These are phyloP conservation scores for Wallacemonas sp. DNA, from an alignment of 208 protist genomes.

Conservation along the genomic window DNA sequence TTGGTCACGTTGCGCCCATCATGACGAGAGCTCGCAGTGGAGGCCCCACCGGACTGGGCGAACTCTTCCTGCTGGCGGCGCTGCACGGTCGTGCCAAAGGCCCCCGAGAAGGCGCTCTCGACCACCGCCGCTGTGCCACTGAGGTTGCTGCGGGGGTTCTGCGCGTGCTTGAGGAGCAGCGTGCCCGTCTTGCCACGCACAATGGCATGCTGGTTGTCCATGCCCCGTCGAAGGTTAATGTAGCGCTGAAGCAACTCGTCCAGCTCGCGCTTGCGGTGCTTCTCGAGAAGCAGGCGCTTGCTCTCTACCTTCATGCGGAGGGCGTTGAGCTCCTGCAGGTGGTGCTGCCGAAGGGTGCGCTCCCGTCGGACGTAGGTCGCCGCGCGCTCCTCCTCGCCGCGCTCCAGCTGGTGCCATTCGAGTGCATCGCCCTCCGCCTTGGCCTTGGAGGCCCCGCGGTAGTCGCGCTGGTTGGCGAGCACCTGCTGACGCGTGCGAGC, in stretches of 20 bases:
- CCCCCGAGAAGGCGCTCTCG: slow-evolving; percentile 68
- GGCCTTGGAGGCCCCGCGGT: slow-evolving; percentile 74
- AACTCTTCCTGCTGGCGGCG: slow-evolving; percentile 45
- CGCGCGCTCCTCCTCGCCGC: slow-evolving; percentile 60
- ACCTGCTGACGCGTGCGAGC: slow-evolving; percentile 79
- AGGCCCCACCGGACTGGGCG: slow-evolving; percentile 3
- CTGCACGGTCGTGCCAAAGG: slow-evolving; percentile 78
- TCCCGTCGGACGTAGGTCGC: slow-evolving; percentile 67
- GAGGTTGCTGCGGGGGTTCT: slow-evolving; percentile 79
- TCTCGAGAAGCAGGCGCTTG: slow-evolving; percentile 71
- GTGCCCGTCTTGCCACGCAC: slow-evolving; percentile 85
- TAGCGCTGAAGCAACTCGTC: slow-evolving; percentile 88
- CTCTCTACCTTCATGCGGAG: slow-evolving; percentile 76
- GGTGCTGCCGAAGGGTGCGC: slow-evolving; percentile 59
- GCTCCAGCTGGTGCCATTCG: slow-evolving; percentile 69
- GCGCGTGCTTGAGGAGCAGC: slow-evolving; percentile 86
- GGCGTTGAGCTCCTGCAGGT: slow-evolving; percentile 84
- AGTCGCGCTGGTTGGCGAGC: slow-evolving; percentile 89
- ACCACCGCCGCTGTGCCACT: slow-evolving; percentile 75
- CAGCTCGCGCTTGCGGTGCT: slow-evolving; percentile 81
- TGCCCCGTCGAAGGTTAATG: slow-evolving; percentile 80
- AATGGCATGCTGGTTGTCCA: slow-evolving; percentile 90
- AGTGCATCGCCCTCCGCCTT: slow-evolving; percentile 82
- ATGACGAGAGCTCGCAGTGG: too few species aligned
- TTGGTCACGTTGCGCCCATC: too few species aligned